Conservation (phyloP, 345 rosid genomes). For the Citrus reticulata region DNA sequence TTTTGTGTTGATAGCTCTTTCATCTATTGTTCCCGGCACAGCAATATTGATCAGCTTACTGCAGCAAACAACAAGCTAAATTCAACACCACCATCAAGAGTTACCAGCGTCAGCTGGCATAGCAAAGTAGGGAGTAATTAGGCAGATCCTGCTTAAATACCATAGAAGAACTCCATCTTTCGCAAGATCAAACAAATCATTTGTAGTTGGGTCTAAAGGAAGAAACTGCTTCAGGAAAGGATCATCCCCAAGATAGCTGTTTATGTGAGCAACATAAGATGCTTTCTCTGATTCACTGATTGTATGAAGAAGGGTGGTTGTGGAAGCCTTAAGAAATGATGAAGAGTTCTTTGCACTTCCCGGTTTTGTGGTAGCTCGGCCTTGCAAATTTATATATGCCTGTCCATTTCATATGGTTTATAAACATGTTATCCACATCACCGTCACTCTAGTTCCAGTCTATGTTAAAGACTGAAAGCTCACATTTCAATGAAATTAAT, state of each 20-base stretch:
- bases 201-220: slow-evolving; percentile 74
- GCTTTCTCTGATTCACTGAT: slow-evolving; percentile 72
- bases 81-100: slow-evolving; percentile 16
- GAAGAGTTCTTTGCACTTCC: slow-evolving; percentile 59
- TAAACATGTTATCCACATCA: slow-evolving; percentile 13
- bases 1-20: slow-evolving; percentile 85
- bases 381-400: slow-evolving; percentile 62
- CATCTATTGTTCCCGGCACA: slow-evolving; percentile 90
- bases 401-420: slow-evolving; percentile 35
- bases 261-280: slow-evolving; percentile 84
- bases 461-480: not conserved
- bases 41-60: slow-evolving; percentile 93
- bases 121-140: not conserved
- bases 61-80: slow-evolving; percentile 18
- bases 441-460: not conserved
- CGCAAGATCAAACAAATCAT: slow-evolving; percentile 68
- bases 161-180: slow-evolving; percentile 92
- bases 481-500: not conserved
- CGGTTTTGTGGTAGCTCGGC: slow-evolving; percentile 52
- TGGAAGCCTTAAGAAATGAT: slow-evolving; percentile 70
- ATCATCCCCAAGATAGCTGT: slow-evolving; percentile 84
- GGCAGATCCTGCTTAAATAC: slow-evolving; percentile 34
- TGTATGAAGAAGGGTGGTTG: slow-evolving; percentile 68
- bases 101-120: slow-evolving; percentile 3
- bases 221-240: slow-evolving; percentile 84